Evolutionary conservation across 208 protist species (phyloP).

Genomic region (Herpetomonas samuelpessoai): DNA sequence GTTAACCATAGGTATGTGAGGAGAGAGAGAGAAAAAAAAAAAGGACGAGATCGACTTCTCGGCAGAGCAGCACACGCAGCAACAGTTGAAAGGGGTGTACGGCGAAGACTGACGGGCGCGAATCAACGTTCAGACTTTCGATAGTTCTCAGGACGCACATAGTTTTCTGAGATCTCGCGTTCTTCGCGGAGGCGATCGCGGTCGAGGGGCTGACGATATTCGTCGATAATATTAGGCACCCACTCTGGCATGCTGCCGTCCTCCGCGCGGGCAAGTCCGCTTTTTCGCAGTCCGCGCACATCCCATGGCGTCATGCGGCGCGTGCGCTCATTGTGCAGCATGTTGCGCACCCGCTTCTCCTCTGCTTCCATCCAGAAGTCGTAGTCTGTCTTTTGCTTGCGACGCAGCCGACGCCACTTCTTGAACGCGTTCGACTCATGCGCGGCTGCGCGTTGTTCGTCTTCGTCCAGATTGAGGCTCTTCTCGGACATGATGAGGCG

Average conservation of each 20-base stretch:
- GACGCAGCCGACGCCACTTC: constrained; percentile 59
- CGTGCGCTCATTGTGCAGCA: constrained; percentile 42
- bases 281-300: neutral
- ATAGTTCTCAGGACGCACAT: constrained; percentile 59
- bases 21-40: no score
- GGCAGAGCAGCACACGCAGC: no score
- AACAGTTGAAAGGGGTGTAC: no score
- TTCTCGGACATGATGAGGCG: constrained; percentile 51
- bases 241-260: constrained; percentile 48
- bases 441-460: constrained; percentile 58
- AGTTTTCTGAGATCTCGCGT: constrained; percentile 42
- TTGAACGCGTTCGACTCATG: constrained; percentile 60
- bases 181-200: constrained; percentile 72
- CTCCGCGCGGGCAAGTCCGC: neutral
- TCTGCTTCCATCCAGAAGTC: constrained; percentile 88
- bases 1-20: no score
- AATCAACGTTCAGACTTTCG: constrained; percentile 11
- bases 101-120: neutral
- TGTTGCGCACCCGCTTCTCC: constrained; percentile 40
- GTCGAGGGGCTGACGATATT: constrained; percentile 79
- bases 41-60: no score
- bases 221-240: constrained; percentile 89
- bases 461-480: constrained; percentile 76
- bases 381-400: constrained; percentile 53
- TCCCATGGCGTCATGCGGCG: constrained; percentile 47